Evolutionary conservation across 345 rosid species (phyloP).

Genomic region (Syzygium jambos): DNA sequence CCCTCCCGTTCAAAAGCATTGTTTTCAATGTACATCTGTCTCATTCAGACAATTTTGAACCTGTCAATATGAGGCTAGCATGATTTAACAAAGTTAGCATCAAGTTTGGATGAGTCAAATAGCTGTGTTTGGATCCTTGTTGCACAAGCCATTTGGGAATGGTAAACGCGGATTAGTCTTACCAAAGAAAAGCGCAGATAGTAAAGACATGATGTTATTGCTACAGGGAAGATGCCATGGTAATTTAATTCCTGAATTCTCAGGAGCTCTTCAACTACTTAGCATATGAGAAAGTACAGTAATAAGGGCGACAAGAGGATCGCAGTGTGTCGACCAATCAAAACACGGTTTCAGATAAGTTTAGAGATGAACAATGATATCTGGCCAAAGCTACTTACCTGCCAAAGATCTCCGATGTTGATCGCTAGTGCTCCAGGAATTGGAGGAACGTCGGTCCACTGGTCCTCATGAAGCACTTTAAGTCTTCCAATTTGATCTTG

Average conservation of each 20-base stretch:
- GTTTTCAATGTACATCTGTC: too few relatives aligned
- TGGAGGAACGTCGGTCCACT: constrained; percentile 19
- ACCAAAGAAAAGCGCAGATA: background rate
- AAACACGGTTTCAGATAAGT: background rate
- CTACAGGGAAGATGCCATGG: background rate
- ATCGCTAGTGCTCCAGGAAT: constrained; percentile 36
- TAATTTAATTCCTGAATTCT: too few relatives aligned
- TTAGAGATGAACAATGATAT: background rate
- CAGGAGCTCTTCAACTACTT: background rate
- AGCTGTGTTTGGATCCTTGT: background rate
- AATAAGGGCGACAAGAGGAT: background rate
- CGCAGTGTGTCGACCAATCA: background rate
- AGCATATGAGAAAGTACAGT: background rate
- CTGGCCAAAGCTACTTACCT: constrained; percentile 13
- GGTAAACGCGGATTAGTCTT: too few relatives aligned
- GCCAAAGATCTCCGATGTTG: constrained; percentile 41
- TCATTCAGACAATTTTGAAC: too few relatives aligned
- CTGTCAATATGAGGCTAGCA: too few relatives aligned
- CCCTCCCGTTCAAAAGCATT: too few relatives aligned
- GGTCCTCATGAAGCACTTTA: constrained; percentile 1
- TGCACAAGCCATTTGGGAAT: background rate
- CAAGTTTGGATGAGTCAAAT: too few relatives aligned
- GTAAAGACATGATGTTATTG: background rate
- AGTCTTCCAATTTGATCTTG: constrained; percentile 19
- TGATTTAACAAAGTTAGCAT: too few relatives aligned